These are phyloP conservation scores for Lentinus brumalis DNA, from an alignment of 768 basidiomycete genomes.

Conservation along the genomic window DNA sequence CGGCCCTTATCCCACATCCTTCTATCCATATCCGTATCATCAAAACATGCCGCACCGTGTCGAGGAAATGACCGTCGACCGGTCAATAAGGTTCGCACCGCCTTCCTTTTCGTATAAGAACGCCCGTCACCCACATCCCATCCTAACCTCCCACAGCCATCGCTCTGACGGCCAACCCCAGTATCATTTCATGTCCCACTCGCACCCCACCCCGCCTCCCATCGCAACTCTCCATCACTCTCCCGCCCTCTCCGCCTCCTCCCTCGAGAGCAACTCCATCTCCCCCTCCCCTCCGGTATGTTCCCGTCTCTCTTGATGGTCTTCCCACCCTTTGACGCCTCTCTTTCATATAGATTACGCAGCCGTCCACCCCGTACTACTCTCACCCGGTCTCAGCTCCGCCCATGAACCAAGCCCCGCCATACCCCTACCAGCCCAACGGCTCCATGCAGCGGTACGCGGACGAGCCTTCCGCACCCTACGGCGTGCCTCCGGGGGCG, in stretches of 20 bases:
- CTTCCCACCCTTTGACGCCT: conserved; percentile 43
- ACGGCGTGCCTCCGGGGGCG: conserved; percentile 26
- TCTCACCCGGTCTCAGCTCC: conserved; percentile 16
- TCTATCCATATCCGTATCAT: conserved; percentile 26
- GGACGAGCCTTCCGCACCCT: conserved; percentile 15
- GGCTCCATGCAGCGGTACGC: conserved; percentile 16
- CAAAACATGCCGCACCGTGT: conserved; percentile 55
- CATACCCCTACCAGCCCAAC: conserved; percentile 22
- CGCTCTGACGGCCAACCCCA: conserved; percentile 40
- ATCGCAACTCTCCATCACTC: conserved; percentile 58
- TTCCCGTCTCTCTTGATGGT: conserved; percentile 36
- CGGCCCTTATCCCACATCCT: conserved; percentile 17
- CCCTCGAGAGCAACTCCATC: conserved; percentile 59
- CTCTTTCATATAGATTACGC: conserved; percentile 31
- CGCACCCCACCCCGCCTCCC: conserved; percentile 48
- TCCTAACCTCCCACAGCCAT: conserved; percentile 27
- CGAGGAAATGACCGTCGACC: conserved; percentile 34
- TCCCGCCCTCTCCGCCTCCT: conserved; percentile 60
- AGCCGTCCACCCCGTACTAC: conserved; percentile 26
- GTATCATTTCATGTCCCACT: conserved; percentile 36
- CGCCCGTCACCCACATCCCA: conserved; percentile 16
- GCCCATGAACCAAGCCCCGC: conserved; percentile 17
- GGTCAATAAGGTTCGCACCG: conserved; percentile 34
- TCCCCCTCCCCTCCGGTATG: conserved; percentile 52
- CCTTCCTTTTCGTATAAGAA: conserved; percentile 31